Evolutionary conservation across 2,329 filamentous ascomycete species (phyloP).

Genomic region (Monascus ruber): DNA sequence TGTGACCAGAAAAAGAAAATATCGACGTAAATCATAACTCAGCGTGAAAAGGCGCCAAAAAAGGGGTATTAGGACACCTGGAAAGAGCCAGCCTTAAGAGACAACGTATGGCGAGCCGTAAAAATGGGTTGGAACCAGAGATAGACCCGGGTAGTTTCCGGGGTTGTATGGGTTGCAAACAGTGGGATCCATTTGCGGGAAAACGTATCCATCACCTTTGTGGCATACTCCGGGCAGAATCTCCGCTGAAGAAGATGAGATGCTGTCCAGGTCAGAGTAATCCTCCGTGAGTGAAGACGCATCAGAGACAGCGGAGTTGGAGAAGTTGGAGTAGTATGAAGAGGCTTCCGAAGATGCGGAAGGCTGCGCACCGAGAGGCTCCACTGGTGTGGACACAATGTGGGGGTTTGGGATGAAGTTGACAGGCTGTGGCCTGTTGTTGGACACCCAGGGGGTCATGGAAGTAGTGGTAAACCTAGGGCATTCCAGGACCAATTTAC

Average conservation of each 20-base stretch:
- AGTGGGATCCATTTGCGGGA: conserved; percentile 15
- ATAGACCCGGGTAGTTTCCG: conserved; percentile 18
- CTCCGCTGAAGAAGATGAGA: conserved; percentile 22
- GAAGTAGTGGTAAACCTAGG: conserved; percentile 51
- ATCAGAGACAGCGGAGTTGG: conserved; percentile 29
- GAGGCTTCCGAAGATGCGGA: conserved; percentile 24
- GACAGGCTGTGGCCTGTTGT: conserved; percentile 22
- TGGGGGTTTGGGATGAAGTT: conserved; percentile 24
- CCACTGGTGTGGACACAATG: conserved; percentile 23
- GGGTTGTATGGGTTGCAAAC: conserved; percentile 14
- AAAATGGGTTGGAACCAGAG: conserved; percentile 7
- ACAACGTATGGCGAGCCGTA: conserved; percentile 1
- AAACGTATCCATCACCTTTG: conserved; percentile 16
- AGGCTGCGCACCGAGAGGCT: conserved; percentile 22
- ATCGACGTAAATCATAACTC: conserved; percentile 6
- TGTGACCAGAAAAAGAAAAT: neutral
- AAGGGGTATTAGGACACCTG: too few species aligned
- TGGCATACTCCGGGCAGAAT: conserved; percentile 19
- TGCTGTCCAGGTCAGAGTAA: conserved; percentile 22
- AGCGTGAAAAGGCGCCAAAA: neutral
- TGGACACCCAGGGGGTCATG: conserved; percentile 30
- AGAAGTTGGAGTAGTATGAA: conserved; percentile 25
- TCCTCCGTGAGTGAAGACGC: conserved; percentile 29
- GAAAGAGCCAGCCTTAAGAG: too few species aligned
- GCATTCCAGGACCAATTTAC: conserved; percentile 65